Evolutionary conservation across 257 asterid genomes (phyloP), one percentile per base, ranked within the genome.

Genomic region (Solanum bulbocastanum): DNA sequence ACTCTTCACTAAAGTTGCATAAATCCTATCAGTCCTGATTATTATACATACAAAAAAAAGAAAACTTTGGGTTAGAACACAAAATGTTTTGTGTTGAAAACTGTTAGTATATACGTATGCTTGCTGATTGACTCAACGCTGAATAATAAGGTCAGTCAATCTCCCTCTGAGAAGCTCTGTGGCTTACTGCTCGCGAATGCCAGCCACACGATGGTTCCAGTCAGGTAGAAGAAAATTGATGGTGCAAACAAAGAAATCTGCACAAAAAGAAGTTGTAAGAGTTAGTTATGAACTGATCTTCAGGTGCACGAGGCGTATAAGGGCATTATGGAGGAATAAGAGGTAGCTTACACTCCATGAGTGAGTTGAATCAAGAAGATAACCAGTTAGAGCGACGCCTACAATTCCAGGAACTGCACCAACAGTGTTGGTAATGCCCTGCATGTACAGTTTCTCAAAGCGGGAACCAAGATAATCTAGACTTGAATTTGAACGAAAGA

Each of bases 391-490:
- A 71, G 97, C 94, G 90, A 97, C 98, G 52, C 99, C 99, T 14
- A 97, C 92, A 27, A 97, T 97, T 79, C 99, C 99, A 32, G 99
- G 99, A 73, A 96, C 88, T 73, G 99, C 99, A 74, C 99, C 99
- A n/a, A 92, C 92, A 10, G 99, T 97, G 92, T 96, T 97, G 52
- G 99, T 97, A 83, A 97, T 96, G 56, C 99, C 99, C 99, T 97
- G 95, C 83, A 85, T 79, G 49, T 88, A 88, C 85, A 72, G 25
- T 35, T 52, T 81, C 6, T 81, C 85, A 30, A 81, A 18, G 85
- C 4, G 11, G 69, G 42, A 30, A 11, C 20, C 58, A n/a, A 39
- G 15, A 85, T 58, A 76, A 42, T 76, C 86, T 75, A 58, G 58
- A 56, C 39, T 73, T 72, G 68, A 74, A 84, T 22, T 44, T 79